Evolutionary conservation across 176 grass and related monocot species (phyloP).

Genomic region (Avena insularis): DNA sequence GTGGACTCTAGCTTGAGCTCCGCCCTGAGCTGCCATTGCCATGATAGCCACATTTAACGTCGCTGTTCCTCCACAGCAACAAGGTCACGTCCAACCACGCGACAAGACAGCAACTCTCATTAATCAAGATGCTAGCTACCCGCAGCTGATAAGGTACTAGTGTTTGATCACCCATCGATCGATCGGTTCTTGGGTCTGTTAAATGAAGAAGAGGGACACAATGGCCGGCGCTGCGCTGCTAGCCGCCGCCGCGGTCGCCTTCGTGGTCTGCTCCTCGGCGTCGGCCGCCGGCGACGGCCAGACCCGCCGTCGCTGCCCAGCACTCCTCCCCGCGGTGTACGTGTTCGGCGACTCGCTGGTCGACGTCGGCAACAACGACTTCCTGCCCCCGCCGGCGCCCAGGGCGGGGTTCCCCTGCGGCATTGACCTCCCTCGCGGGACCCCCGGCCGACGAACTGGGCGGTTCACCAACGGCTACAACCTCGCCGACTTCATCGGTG

Average conservation of each 20-base stretch:
- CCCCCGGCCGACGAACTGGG: constrained; percentile 5
- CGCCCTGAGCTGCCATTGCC: no score
- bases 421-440: constrained; percentile 32
- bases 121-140: constrained; percentile 1
- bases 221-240: not conserved
- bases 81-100: not conserved
- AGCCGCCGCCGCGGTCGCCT: not conserved
- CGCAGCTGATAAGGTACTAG: not conserved
- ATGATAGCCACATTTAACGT: not conserved
- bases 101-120: not conserved
- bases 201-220: not conserved
- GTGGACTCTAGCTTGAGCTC: no score
- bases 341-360: constrained; percentile 62
- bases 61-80: not conserved
- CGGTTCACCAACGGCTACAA: constrained; percentile 56
- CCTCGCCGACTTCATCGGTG: constrained; percentile 59
- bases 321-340: constrained; percentile 49
- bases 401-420: constrained; percentile 38
- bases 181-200: not conserved
- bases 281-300: not conserved
- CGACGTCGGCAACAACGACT: constrained; percentile 62
- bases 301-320: not conserved
- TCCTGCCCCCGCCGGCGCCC: constrained; percentile 47
- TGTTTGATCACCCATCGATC: not conserved
- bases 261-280: constrained; percentile 12